Evolutionary conservation across 768 basidiomycete genomes (phyloP).

Genomic region (Termitomyces sp.): DNA sequence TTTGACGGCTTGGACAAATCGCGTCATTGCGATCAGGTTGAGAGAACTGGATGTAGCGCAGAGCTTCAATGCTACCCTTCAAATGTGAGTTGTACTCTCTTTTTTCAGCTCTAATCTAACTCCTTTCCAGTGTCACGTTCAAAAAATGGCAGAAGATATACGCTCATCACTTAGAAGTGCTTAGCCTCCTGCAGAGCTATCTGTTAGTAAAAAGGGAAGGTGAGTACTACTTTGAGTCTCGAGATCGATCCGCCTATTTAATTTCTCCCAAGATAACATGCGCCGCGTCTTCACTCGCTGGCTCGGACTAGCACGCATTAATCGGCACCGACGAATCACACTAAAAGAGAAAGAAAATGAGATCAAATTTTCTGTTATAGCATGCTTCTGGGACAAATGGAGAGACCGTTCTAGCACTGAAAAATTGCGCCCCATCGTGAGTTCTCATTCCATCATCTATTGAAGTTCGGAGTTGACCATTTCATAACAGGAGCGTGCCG

Average conservation of each 20-base stretch:
- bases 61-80: conserved; percentile 28
- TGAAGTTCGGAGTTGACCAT: not conserved
- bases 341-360: conserved; percentile 63
- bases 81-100: conserved; percentile 23
- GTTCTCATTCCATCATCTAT: conserved; percentile 14
- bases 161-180: conserved; percentile 63
- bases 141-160: conserved; percentile 66
- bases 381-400: conserved; percentile 77
- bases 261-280: conserved; percentile 48
- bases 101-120: not conserved
- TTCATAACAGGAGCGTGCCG: conserved; percentile 49
- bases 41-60: conserved; percentile 66
- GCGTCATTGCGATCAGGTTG: conserved; percentile 69
- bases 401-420: conserved; percentile 66
- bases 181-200: conserved; percentile 83
- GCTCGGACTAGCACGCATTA: conserved; percentile 56
- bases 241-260: not conserved
- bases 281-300: conserved; percentile 70
- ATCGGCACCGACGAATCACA: conserved; percentile 56
- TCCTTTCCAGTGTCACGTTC: conserved; percentile 46
- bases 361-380: conserved; percentile 47
- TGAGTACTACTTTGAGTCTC: conserved; percentile 18
- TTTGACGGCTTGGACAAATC: conserved; percentile 64
- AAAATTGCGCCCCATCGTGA: conserved; percentile 61
- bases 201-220: conserved; percentile 80